Evolutionary conservation across 192 early-diverging fungal genomes (phyloP), one percentile per base, ranked within the genome.

Genomic region (Dispira simplex): DNA sequence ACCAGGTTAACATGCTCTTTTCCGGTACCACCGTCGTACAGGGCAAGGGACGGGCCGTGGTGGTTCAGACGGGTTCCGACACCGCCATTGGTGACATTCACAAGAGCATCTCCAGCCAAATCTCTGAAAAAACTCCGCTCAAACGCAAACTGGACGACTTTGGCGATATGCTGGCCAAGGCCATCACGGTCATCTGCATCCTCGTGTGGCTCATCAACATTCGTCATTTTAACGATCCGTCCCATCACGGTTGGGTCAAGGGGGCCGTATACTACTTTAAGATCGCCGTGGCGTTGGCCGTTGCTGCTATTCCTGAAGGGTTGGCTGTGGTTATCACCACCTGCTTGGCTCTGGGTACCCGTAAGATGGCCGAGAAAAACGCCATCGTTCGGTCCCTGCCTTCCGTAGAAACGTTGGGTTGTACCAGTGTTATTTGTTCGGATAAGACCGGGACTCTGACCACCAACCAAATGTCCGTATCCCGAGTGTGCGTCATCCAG

Each of bases 371-470:
- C 62, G 81, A 85, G 48, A 84, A 90, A 77, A 86, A 91, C 63
- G 97, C 97, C 23, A 97, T 99, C 73, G 97, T 99, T 28, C 83
- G 97, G 23, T 86, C 85, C 57, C 73, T 99, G 57, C 89, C 88
- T 27, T 83, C 81, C 46, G 95, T 99, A 53, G 97, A 99, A 78
- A 98, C 97, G 1, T 80, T 99, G 45, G 97, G 97, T 11, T 93
- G 95, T 75, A 97, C 94, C 27, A 87, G 84, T 69, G 90, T 98
- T 56, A 97, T 99, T 70, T 99, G 97, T 76, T 95, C 93, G 11
- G 97, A 99, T 82, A 99, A 99, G 79, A 99, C 97, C 18, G 97
- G 97, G 57, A 99, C 97, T 43, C 79, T 99, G 69, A 99, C 97
- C 13, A 97, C 93, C 27, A 96, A 96, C 75, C 90, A 96, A 72